Conservation (phyloP, 768 basidiomycete species). For the Amanita pseudoporphyria region DNA sequence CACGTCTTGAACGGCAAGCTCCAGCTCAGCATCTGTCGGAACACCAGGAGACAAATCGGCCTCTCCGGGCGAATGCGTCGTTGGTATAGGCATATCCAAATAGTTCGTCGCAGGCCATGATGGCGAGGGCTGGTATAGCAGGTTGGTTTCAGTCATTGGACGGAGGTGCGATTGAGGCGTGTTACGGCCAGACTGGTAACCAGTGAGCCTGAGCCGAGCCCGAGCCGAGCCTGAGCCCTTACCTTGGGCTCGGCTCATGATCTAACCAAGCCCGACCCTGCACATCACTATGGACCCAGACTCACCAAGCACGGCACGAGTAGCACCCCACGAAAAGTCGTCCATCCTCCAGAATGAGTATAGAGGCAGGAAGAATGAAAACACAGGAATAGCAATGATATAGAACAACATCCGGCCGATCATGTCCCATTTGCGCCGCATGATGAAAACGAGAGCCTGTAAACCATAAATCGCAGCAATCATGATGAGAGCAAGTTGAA, state of each 20-base stretch:
- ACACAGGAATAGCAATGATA: constrained; percentile 86
- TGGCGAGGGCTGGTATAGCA: constrained; percentile 42
- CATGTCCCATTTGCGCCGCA: constrained; percentile 97
- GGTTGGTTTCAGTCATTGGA: constrained; percentile 22
- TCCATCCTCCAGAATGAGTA: constrained; percentile 99
- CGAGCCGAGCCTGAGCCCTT: no score
- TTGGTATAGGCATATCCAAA: no score
- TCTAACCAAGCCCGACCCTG: no score
- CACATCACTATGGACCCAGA: no score
- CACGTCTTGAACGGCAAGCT: constrained; percentile 62
- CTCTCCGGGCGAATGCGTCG: no score
- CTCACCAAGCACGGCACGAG: constrained; percentile 89
- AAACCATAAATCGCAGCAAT: constrained; percentile 92
- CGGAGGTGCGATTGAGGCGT: constrained; percentile 50
- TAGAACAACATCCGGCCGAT: constrained; percentile 97
- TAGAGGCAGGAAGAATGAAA: constrained; percentile 87
- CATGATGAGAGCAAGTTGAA: constrained; percentile 80
- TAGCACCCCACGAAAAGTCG: constrained; percentile 94
- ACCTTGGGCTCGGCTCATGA: no score
- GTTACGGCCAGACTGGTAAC: constrained; percentile 71
- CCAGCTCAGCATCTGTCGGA: constrained; percentile 64
- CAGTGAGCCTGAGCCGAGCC: no score
- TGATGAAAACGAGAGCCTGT: constrained; percentile 84
- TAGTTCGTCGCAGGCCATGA: no score
- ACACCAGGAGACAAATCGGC: constrained; percentile 29